A percentile compares a stretch with the other conserved stretches of the same genome.
Evolutionary conservation across 345 rosid species (phyloP).

Genomic region (Citrus unshiu): DNA sequence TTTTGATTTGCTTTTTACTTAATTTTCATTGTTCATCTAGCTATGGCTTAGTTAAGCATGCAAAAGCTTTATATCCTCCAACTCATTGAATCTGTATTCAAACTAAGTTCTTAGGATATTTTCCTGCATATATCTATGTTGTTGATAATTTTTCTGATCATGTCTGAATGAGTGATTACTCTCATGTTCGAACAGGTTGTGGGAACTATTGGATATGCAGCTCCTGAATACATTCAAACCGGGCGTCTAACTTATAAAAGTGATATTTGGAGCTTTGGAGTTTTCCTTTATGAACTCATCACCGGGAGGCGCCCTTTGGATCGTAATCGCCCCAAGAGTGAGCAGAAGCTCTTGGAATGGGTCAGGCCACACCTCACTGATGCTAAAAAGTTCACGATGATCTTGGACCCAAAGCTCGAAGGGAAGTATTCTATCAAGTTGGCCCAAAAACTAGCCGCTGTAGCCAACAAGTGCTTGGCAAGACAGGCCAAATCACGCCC

Average conservation of each 20-base stretch:
- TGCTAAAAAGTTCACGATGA: conserved; percentile 58
- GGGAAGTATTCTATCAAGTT: conserved; percentile 64
- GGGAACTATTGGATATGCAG: conserved; percentile 95
- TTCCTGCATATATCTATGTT: background rate
- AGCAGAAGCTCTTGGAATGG: conserved; percentile 93
- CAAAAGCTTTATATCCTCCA: background rate
- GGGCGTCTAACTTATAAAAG: conserved; percentile 82
- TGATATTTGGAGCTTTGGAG: conserved; percentile 91
- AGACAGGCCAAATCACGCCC: conserved; percentile 67
- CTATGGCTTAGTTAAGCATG: background rate
- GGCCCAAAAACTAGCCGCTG: conserved; percentile 65
- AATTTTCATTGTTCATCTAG: background rate
- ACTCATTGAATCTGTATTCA: background rate
- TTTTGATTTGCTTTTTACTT: background rate
- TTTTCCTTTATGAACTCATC: conserved; percentile 85
- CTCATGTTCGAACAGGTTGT: conserved; percentile 51
- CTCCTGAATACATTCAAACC: conserved; percentile 83
- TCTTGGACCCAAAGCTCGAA: conserved; percentile 79
- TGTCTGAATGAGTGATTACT: background rate
- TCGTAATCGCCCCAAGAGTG: conserved; percentile 73
- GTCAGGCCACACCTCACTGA: conserved; percentile 76
- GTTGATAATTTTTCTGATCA: background rate
- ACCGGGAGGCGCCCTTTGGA: conserved; percentile 90
- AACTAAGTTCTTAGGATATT: background rate
- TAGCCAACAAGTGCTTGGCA: conserved; percentile 76